Evolutionary conservation across 257 asterid genomes (phyloP), one percentile per base, ranked within the genome.

Genomic region (Leonotis leonurus): DNA sequence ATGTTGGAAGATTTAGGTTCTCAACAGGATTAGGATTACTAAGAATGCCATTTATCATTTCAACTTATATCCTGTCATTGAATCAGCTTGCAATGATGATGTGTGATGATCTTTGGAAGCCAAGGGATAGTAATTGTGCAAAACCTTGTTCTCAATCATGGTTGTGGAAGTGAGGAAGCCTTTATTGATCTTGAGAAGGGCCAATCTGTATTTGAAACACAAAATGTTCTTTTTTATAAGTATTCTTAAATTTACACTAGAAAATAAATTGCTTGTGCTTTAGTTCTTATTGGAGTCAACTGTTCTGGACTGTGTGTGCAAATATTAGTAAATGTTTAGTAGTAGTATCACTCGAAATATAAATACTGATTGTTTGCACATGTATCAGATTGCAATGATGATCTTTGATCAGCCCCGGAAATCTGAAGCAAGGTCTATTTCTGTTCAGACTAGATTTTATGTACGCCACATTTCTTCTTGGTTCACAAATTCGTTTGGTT

Each of bases 81-180:
- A 70, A 81, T 78, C 96, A 85, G 95, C 91, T 83, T 79, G 81
- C 91, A 82, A 73, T 85, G 96, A 84, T 77, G 94, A 85, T 73
- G 86, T 76, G 83, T 85, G 90, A 88, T 76, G 88, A 71, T 67
- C 79, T 60, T 77, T 52, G 71, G 89, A 74, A 69, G 87, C 75
- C 78, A 70, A 60, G 73, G 73, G 64, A 75, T 60, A 66, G 57
- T 44, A 72, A 64, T 32, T 27, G 33, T 64, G 44, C 75, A 69
- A 76, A 41, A 55, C 67, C 55, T 67, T 68, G 66, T 58, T 39
- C 71, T 60, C 69, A 77, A 64, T 69, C 16, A 50, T 63, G 73
- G 58, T 58, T 54, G 60, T 49, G 72, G 70, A 69, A 71, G 74
- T 70, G 73, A 59, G 64, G 76, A 61, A 70, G 64, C 52, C 51